phyloP scores from a whole-genome alignment of 371 early-diverging fungal genomes.

The Actinomucor elegans region DNA sequence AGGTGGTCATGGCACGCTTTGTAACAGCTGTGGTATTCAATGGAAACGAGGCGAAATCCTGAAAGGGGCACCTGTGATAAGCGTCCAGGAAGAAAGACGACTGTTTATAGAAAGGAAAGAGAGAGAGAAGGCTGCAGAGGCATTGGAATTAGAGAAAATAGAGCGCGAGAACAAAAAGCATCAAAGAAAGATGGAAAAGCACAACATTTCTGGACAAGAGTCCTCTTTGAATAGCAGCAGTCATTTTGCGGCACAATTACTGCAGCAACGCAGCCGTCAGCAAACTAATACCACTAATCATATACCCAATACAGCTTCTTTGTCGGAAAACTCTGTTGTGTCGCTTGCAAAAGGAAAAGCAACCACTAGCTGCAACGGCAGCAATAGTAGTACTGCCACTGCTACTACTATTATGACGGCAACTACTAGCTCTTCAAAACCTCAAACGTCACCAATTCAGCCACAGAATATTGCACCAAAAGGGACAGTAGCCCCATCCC shows the following conservation, averaged over 20 bases:
- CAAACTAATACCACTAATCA: not conserved
- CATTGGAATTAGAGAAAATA: slow-evolving; percentile 17
- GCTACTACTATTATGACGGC: not conserved
- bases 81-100: slow-evolving; percentile 27
- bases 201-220: not conserved
- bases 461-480: not conserved
- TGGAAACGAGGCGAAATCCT: slow-evolving; percentile 57
- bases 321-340: not conserved
- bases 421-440: not conserved
- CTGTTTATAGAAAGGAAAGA: slow-evolving; percentile 23
- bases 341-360: no score
- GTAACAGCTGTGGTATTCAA: slow-evolving; percentile 52
- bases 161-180: slow-evolving; percentile 18
- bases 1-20: slow-evolving; percentile 41
- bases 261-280: slow-evolving; percentile 14
- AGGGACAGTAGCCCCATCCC: slow-evolving; percentile 10
- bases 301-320: not conserved
- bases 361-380: no score
- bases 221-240: no score
- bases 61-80: slow-evolving; percentile 38
- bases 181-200: not conserved
- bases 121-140: slow-evolving; percentile 14
- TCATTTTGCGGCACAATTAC: slow-evolving; percentile 10
- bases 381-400: not conserved
- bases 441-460: not conserved